Evolutionary conservation across 495 filamentous ascomycete genomes (phyloP).

Genomic region (Tetracladium setigerum): DNA sequence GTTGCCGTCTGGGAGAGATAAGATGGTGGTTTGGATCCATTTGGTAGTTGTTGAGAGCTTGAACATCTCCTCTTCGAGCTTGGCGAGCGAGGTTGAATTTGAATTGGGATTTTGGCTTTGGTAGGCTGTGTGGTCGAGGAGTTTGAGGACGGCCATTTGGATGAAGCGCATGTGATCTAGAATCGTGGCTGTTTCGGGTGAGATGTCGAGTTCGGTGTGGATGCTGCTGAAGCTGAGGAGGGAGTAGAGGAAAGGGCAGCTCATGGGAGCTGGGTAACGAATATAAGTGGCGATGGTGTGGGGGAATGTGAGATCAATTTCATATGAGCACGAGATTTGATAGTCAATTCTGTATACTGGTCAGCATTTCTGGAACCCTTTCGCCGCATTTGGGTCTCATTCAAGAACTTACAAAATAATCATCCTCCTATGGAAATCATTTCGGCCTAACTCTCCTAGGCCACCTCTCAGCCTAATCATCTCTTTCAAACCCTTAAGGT

Average conservation of each 20-base stretch:
- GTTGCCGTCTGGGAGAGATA: background rate
- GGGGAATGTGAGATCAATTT: slow-evolving; percentile 1
- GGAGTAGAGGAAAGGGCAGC: slow-evolving; percentile 1
- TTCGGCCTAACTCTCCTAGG: slow-evolving; percentile 3
- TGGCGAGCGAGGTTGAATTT: no score
- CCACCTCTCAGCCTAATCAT: slow-evolving; percentile 15
- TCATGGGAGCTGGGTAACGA: background rate
- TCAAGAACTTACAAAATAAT: slow-evolving; percentile 6
- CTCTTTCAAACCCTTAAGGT: slow-evolving; percentile 14
- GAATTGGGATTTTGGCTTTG: no score
- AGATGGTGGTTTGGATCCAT: slow-evolving; percentile 7
- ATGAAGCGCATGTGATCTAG: slow-evolving; percentile 16
- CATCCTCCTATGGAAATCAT: slow-evolving; percentile 7
- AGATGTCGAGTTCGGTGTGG: background rate
- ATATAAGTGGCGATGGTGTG: background rate
- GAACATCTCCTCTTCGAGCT: background rate
- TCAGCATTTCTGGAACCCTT: background rate
- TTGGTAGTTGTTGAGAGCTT: slow-evolving; percentile 10
- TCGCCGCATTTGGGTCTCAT: background rate
- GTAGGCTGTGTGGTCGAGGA: background rate
- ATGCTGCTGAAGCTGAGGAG: background rate
- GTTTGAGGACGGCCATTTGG: background rate
- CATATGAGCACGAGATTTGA: slow-evolving; percentile 5
- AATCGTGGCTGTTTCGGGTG: slow-evolving; percentile 8
- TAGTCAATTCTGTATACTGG: slow-evolving; percentile 7